phyloP scores from a whole-genome alignment of 257 asterid species.

The Penstemon eatonii region DNA sequence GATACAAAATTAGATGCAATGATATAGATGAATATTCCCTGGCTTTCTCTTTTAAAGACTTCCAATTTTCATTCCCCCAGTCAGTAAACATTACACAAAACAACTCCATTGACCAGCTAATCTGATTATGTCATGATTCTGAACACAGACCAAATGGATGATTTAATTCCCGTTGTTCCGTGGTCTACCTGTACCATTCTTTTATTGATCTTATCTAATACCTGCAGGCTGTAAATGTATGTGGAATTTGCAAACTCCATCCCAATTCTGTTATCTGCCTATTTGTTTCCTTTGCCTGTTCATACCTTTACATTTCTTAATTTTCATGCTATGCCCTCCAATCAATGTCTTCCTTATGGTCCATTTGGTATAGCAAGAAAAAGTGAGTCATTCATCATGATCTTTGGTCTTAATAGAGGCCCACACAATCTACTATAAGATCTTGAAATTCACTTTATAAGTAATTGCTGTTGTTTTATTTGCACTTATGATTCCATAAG shows the following conservation, averaged over 20 bases:
- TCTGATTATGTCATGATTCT: slow-evolving; percentile 14
- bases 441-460: slow-evolving; percentile 11
- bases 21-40: neutral
- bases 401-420: slow-evolving; percentile 17
- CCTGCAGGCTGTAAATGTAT: slow-evolving; percentile 7
- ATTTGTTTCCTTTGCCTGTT: slow-evolving; percentile 15
- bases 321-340: slow-evolving; percentile 8
- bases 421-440: slow-evolving; percentile 11
- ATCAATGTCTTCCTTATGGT: slow-evolving; percentile 7
- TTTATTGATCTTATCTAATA: neutral
- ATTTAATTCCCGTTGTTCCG: neutral
- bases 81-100: neutral
- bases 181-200: neutral
- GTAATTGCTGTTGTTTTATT: slow-evolving; percentile 21
- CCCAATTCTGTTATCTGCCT: slow-evolving; percentile 9
- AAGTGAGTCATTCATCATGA: slow-evolving; percentile 11
- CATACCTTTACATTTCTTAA: neutral
- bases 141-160: slow-evolving; percentile 3
- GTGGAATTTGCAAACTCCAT: slow-evolving; percentile 9
- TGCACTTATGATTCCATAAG: slow-evolving; percentile 9
- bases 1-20: neutral
- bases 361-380: slow-evolving; percentile 21
- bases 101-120: neutral
- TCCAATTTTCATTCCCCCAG: neutral
- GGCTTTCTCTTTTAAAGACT: slow-evolving; percentile 8